phyloP scores from a whole-genome alignment of 2,329 filamentous ascomycete species.

The Tolypocladium ovalisporum region DNA sequence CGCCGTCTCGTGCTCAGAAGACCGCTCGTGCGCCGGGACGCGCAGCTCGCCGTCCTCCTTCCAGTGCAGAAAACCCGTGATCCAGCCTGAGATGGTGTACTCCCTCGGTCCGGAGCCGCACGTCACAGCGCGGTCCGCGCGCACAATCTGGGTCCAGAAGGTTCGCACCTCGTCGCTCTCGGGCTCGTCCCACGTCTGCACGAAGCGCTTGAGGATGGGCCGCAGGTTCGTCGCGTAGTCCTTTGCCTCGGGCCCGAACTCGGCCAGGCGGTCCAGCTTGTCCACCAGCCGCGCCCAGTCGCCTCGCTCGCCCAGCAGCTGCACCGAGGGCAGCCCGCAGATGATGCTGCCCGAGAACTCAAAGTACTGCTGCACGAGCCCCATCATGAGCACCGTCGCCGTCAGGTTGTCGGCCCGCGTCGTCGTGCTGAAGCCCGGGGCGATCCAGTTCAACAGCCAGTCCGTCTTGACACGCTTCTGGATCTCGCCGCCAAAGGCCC shows the following conservation, averaged over 20 bases:
- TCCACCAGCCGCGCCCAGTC: conserved; percentile 30
- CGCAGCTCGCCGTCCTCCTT: conserved; percentile 18
- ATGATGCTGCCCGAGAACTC: conserved; percentile 22
- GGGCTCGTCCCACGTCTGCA: conserved; percentile 30
- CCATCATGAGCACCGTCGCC: conserved; percentile 33
- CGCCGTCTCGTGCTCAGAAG: conserved; percentile 4
- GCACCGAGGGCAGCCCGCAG: conserved; percentile 32
- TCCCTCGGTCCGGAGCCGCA: conserved; percentile 19
- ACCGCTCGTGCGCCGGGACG: conserved; percentile 6
- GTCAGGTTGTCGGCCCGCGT: conserved; percentile 25
- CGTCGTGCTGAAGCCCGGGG: conserved; percentile 31
- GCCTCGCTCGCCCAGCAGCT: conserved; percentile 22
- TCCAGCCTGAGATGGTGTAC: conserved; percentile 33
- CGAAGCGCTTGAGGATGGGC: conserved; percentile 33
- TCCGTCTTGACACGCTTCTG: conserved; percentile 25
- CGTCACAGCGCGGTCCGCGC: conserved; percentile 18
- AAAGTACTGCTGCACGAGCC: conserved; percentile 29
- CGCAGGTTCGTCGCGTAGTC: conserved; percentile 26
- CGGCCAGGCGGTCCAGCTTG: conserved; percentile 29
- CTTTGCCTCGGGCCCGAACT: conserved; percentile 31
- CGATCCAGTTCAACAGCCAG: conserved; percentile 31
- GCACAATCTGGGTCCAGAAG: conserved; percentile 35
- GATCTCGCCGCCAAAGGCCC: conserved; percentile 26
- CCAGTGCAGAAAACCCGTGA: conserved; percentile 37
- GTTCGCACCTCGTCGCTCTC: conserved; percentile 16